Base-by-base conservation (phyloP, 2,329 filamentous ascomycete species). In the Teratosphaeriaceae sp. region DNA sequence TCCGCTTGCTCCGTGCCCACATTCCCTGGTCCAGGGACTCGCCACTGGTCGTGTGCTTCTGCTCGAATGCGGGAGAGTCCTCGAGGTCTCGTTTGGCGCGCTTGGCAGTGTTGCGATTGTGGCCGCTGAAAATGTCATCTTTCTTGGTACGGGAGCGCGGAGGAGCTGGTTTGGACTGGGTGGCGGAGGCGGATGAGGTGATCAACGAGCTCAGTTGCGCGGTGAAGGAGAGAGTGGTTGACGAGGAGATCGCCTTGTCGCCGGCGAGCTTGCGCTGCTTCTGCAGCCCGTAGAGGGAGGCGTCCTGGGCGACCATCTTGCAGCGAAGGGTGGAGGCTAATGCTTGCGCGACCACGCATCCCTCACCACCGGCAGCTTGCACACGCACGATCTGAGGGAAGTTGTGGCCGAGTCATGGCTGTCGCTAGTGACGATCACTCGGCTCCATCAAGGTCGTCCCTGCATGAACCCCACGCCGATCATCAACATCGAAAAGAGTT, bases 201-300 rank as follows among this genome's bases (percentile, higher is more conserved):
- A 96, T 87, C 43, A 96, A 79, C 35, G 82, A 85, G 54, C 85
- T 84, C 49, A 97, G 79, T 52, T 92, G 85, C 9, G 87, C 86
- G n/a, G 85, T 81, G 69, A 98, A 97, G 60, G 88, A 81, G 42
- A 95, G 78, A 34, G 79, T 80, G 15, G 80, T 83, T 15, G 88
- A 78, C 15, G 80, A 79, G 16, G 75, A 73, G 44, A 86, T 78
- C 57, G 84, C 80, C 58, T 80, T 82, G 59, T 76, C 76, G 55
- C 69, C 65, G 40, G 61, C 61, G 47, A 64, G 61, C 30, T 80
- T 81, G 64, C 88, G 90, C 9, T 77, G 70, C 27, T 80, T 78
- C 42, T 79, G 77, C 40, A 83, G 76, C 58, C 88, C 88, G 65
- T 96, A 96, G 12, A 96, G 77, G 49, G 80, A 69, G 7, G 78